Evolutionary conservation across 305 asterid species (phyloP), one percentile per base, ranked within the genome.

Genomic region (Coffea humblotiana): DNA sequence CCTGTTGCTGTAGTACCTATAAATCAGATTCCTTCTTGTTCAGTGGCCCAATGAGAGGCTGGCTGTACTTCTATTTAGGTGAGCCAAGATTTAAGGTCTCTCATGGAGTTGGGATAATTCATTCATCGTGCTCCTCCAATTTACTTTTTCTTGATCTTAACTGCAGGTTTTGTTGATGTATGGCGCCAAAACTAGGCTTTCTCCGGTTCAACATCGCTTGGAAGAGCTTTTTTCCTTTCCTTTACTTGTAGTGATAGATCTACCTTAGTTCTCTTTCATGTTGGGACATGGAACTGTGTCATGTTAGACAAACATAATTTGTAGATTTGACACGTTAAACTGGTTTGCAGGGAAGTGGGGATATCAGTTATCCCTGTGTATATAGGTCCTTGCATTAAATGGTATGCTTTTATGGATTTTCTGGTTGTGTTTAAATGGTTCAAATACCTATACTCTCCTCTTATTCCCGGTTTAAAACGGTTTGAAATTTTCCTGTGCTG

Each of bases 31-130:
- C 82, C 87, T 45, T 77, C 89, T 49, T 83, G 56, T 74, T 72
- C 86, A 66, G 82, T 77, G 72, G 75, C 78, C 78, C 90, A 79
- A 58, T 76, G 84, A 84, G 81, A 48, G 52, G 76, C 61, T 54
- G 60, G 51, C 13, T 40, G 72, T 48, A 43, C 25, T 35, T 68
- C 54, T 65, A 0, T 60, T 71, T 43, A 77, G 82, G 83, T 84
- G 65, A 78, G 29, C 29, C 13, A 37, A 69, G 49, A 65, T 8
- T 25, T 58, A 18, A 16, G 32, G 45, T 19, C 27, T 60, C 13
- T 65, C 21, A 15, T 54, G 14, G n/a, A 74, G 51, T 51, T 73
- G n/a, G n/a, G 48, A 51, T 49, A 15, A 64, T 47, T 51, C 65
- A 13, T 71, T 5, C 45, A 71, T 25, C 29, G 3, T 1, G 14